phyloP scores from a whole-genome alignment of 2,329 filamentous ascomycete species.

The Pseudogymnoascus sp. region DNA sequence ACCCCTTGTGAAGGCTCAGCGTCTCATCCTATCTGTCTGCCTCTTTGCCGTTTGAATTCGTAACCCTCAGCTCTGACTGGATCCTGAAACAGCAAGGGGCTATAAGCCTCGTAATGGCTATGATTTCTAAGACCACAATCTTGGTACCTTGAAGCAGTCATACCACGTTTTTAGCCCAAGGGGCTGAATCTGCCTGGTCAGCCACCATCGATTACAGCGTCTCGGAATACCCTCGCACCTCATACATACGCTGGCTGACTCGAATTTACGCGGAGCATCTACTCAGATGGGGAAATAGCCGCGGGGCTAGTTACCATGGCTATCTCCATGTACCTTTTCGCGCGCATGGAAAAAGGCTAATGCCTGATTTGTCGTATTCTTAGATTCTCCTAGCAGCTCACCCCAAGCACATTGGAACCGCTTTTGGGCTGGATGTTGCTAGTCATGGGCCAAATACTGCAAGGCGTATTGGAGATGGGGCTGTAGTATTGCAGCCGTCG shows the following conservation, averaged over 20 bases:
- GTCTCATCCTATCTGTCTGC: not conserved
- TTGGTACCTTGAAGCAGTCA: not conserved
- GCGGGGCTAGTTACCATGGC: not conserved
- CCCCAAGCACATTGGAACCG: not conserved
- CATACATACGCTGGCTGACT: not conserved
- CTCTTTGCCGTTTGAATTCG: not conserved
- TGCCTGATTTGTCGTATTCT: not conserved
- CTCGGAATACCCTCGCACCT: not conserved
- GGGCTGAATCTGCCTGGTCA: not conserved
- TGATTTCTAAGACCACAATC: not conserved
- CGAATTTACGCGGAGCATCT: not conserved
- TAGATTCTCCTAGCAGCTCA: not conserved
- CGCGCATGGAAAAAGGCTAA: not conserved
- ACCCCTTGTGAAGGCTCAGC: not conserved
- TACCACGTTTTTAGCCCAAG: not conserved
- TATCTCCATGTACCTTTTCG: not conserved
- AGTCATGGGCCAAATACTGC: not conserved
- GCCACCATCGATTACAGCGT: not conserved
- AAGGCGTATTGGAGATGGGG: constrained; percentile 1
- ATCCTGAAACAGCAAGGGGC: not conserved
- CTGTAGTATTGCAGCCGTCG: not conserved
- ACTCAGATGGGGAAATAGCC: not conserved
- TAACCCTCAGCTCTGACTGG: not conserved
- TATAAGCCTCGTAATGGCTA: not conserved
- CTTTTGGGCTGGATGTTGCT: not conserved